Evolutionary conservation across 2,329 filamentous ascomycete genomes (phyloP), one percentile per base, ranked within the genome.

Genomic region (Hymenotorrendiella dingleyae): DNA sequence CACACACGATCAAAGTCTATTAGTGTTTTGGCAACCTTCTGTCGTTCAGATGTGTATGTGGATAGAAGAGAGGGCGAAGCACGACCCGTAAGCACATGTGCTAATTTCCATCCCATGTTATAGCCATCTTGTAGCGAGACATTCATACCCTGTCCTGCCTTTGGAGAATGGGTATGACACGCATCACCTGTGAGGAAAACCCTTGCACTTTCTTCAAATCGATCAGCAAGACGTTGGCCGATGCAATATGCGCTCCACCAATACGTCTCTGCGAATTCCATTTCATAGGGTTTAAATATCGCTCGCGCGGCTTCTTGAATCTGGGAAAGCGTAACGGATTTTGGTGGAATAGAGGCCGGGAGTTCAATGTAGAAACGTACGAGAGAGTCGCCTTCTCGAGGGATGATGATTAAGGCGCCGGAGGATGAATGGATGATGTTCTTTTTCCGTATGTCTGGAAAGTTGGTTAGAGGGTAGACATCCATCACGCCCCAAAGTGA

Each of bases 201-300:
- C 5, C 72, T 67, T 41, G 72, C 60, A 10, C 73, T 63, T 40
- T 73, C 68, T 43, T 76, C 72, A 59, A 82, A 83, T 26, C 67
- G 64, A 28, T 74, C 70, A 0, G 78, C 78, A 19, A 82, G 67
- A 6, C 77, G 70, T 58, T 80, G 77, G 4, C 75, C 75, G 27
- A 80, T 76, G 5, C 65, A 64, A 46, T 78, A 78, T 4, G 72
- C 70, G 3, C 71, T 76, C 72, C 76, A 80, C 77, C 77, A 81
- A 20, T 42, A 49, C 1, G 46, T 52, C 6, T 46, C 46, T 22
- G 52, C 48, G 34, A 53, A 45, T 4, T 56, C 44, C 39, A 57
- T 41, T 11, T 37, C 37, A 34, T 53, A 57, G 1, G 56, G 54
- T n/a, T 38, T 35, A 30, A 58, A 52, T 12, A 57, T 54, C 8